A percentile compares a stretch with the other conserved stretches of the same genome.
Evolutionary conservation across 78 protist species (phyloP).

Genomic region (Creolimax fragrantissima): DNA sequence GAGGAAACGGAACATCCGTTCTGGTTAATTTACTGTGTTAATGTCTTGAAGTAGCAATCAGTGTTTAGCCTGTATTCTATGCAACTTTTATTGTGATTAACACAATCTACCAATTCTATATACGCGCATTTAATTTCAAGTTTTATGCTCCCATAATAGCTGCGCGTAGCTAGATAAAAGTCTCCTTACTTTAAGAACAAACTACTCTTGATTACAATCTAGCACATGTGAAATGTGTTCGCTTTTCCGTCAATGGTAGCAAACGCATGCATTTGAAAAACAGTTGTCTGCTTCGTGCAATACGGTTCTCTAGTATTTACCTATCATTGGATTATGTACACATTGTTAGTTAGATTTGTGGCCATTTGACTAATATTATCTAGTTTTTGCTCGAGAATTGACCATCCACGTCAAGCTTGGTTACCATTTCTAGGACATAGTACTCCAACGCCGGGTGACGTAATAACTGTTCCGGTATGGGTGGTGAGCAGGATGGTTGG

Average conservation of each 20-base stretch:
- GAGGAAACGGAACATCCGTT: too few relatives aligned
- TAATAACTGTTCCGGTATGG: neutral
- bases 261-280: neutral
- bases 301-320: neutral
- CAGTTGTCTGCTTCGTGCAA: neutral
- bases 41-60: too few relatives aligned
- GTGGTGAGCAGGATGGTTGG: neutral
- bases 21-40: too few relatives aligned
- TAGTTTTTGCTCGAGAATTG: neutral
- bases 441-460: neutral
- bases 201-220: neutral
- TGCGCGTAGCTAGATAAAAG: too few relatives aligned
- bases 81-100: too few relatives aligned
- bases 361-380: neutral
- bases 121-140: too few relatives aligned
- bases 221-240: neutral
- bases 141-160: too few relatives aligned
- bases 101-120: too few relatives aligned
- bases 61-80: too few relatives aligned
- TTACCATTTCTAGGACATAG: neutral
- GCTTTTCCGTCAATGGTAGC: neutral
- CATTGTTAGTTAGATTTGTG: neutral
- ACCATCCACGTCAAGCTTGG: neutral
- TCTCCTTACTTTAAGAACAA: too few relatives aligned
- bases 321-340: neutral